Percentiles rank a stretch among this genome's conserved stretches.
Evolutionary conservation across 176 grass and related monocot genomes (phyloP).

Genomic region (Musa acuminata): DNA sequence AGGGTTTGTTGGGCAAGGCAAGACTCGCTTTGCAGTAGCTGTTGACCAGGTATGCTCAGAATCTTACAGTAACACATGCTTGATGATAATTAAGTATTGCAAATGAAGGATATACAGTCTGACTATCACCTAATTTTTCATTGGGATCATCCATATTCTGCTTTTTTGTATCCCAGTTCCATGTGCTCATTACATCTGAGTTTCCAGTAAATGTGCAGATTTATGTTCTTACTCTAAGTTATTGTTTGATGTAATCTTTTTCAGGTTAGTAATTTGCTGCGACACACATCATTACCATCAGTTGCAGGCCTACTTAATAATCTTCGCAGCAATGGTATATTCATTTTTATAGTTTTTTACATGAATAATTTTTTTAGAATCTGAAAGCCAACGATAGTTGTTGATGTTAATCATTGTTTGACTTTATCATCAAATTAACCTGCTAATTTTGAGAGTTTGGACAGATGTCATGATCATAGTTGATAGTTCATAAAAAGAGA

Average conservation of each 20-base stretch:
- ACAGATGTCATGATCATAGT: too few species aligned
- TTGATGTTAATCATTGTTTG: too few species aligned
- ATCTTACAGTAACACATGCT: conserved; percentile 9
- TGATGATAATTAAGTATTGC: neutral
- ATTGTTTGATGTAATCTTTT: conserved; percentile 19
- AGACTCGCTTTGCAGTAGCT: conserved; percentile 50
- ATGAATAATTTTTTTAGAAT: neutral
- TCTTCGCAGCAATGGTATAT: conserved; percentile 68
- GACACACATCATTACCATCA: conserved; percentile 51
- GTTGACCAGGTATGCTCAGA: conserved; percentile 50
- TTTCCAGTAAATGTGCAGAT: neutral
- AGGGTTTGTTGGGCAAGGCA: conserved; percentile 58
- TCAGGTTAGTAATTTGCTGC: conserved; percentile 77
- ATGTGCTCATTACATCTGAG: neutral
- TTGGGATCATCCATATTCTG: neutral
- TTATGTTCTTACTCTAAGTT: neutral
- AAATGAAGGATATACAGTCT: neutral
- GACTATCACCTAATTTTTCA: neutral
- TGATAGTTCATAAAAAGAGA: too few species aligned
- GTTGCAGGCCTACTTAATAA: conserved; percentile 65
- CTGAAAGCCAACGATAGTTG: too few species aligned
- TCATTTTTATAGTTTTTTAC: conserved; percentile 11
- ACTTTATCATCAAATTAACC: too few species aligned
- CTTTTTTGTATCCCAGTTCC: too few species aligned
- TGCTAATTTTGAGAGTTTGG: too few species aligned